Evolutionary conservation across 2,329 filamentous ascomycete genomes (phyloP).

Genomic region (Pseudogymnoascus sp.): DNA sequence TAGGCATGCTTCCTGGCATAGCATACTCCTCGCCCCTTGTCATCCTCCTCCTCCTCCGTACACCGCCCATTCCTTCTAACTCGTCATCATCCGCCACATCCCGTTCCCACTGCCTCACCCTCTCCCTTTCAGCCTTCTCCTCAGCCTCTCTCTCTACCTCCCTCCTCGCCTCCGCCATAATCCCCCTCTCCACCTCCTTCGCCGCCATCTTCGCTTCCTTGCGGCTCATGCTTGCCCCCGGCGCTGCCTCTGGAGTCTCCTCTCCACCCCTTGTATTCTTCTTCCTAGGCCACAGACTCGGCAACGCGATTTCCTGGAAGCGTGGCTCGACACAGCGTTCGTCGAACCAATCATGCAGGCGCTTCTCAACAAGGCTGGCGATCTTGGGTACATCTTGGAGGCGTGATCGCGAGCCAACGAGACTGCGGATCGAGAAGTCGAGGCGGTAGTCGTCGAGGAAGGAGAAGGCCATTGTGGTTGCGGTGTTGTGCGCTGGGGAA

Average conservation of each 20-base stretch:
- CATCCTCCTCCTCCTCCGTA: slow-evolving; percentile 26
- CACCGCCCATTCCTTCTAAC: slow-evolving; percentile 3
- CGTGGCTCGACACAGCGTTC: slow-evolving; percentile 78
- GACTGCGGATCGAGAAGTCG: slow-evolving; percentile 71
- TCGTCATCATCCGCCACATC: slow-evolving; percentile 6
- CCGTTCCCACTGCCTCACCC: slow-evolving; percentile 18
- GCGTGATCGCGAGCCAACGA: slow-evolving; percentile 70
- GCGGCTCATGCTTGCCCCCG: slow-evolving; percentile 40
- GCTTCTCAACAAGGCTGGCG: slow-evolving; percentile 71
- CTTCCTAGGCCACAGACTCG: slow-evolving; percentile 76
- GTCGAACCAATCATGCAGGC: slow-evolving; percentile 81
- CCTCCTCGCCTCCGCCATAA: slow-evolving; percentile 36
- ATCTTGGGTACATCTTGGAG: slow-evolving; percentile 85
- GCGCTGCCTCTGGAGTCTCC: slow-evolving; percentile 38
- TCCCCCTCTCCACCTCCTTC: slow-evolving; percentile 42
- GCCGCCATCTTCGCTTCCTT: slow-evolving; percentile 45
- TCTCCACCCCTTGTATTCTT: slow-evolving; percentile 72
- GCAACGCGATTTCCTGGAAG: slow-evolving; percentile 79
- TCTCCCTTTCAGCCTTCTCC: slow-evolving; percentile 28
- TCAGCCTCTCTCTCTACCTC: slow-evolving; percentile 18
- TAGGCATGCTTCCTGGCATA: slow-evolving; percentile 32
- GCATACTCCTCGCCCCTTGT: slow-evolving; percentile 28
- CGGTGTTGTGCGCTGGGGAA: slow-evolving; percentile 58
- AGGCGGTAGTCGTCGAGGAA: slow-evolving; percentile 85
- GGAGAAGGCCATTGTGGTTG: slow-evolving; percentile 88